phyloP scores from a whole-genome alignment of 2,329 filamentous ascomycete genomes.

The Ilyonectria robusta region DNA sequence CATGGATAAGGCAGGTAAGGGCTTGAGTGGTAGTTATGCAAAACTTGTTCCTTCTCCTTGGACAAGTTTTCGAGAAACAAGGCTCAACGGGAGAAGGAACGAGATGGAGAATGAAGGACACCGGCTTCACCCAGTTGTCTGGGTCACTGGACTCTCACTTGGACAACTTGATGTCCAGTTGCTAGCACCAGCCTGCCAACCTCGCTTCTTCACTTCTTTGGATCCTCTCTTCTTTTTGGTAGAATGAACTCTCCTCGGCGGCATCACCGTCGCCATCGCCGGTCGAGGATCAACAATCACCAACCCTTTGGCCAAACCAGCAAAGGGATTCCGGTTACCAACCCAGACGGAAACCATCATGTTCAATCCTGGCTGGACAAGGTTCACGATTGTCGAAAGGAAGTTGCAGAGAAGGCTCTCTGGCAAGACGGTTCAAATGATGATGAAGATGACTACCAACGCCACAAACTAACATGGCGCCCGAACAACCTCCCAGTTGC shows the following conservation, averaged over 20 bases:
- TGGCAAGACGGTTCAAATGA: background rate
- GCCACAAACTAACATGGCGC: constrained; percentile 9
- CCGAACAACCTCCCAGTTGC: constrained; percentile 26
- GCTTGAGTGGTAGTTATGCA: background rate
- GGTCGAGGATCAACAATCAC: background rate
- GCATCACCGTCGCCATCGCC: background rate
- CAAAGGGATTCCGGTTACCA: too few relatives aligned
- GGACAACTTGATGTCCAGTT: background rate
- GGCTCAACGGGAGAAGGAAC: background rate
- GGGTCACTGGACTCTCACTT: background rate
- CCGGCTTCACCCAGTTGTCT: background rate
- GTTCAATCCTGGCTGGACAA: constrained; percentile 12
- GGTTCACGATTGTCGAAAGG: background rate
- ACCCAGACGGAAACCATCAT: background rate
- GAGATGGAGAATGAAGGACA: background rate
- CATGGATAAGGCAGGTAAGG: background rate
- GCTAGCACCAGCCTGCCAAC: background rate
- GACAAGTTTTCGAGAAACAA: background rate
- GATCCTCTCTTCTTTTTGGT: constrained; percentile 1
- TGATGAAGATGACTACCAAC: background rate
- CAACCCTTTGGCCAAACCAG: background rate
- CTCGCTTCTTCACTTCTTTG: background rate
- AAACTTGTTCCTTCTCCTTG: background rate
- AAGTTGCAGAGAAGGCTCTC: background rate
- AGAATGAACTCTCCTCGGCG: constrained; percentile 9